Percentiles rank a stretch among this genome's conserved stretches.
Conservation (phyloP, 768 basidiomycete species). For the Podaxis pistillaris region DNA sequence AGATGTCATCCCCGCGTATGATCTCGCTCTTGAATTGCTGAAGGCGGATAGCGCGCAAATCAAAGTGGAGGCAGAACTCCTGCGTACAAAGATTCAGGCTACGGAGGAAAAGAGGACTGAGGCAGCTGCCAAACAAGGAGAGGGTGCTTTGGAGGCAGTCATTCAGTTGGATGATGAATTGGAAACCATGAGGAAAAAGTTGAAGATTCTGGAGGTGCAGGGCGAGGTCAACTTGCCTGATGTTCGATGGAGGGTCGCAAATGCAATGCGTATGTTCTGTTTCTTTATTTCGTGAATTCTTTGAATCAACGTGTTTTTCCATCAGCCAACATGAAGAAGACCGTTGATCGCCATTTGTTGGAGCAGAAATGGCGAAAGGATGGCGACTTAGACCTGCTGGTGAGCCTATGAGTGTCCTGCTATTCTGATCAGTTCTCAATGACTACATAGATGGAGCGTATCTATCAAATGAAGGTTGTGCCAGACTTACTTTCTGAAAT, state of each 20-base stretch:
- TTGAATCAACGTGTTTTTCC: background rate
- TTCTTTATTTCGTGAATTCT: background rate
- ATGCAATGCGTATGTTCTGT: conserved; percentile 69
- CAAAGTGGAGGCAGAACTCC: conserved; percentile 39
- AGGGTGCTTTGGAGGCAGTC: conserved; percentile 28
- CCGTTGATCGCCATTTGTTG: conserved; percentile 73
- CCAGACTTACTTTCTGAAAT: conserved; percentile 81
- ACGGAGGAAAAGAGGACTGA: conserved; percentile 23
- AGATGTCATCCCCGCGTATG: conserved; percentile 76
- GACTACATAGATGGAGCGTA: conserved; percentile 76
- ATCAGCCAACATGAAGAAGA: conserved; percentile 64
- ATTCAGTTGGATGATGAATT: conserved; percentile 34
- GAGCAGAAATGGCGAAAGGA: conserved; percentile 86
- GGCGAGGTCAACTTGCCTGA: conserved; percentile 83
- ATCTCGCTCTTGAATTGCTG: conserved; percentile 77
- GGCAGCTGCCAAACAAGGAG: conserved; percentile 22
- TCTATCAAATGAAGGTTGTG: conserved; percentile 88
- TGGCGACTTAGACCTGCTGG: conserved; percentile 81
- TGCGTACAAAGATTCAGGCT: conserved; percentile 31
- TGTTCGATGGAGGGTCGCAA: conserved; percentile 73
- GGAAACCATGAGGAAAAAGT: conserved; percentile 44
- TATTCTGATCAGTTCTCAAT: background rate
- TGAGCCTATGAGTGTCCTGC: conserved; percentile 34
- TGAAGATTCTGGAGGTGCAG: conserved; percentile 70
- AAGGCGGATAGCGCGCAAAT: conserved; percentile 55